Conservation (phyloP, 345 rosid species). For the Viola odorata region DNA sequence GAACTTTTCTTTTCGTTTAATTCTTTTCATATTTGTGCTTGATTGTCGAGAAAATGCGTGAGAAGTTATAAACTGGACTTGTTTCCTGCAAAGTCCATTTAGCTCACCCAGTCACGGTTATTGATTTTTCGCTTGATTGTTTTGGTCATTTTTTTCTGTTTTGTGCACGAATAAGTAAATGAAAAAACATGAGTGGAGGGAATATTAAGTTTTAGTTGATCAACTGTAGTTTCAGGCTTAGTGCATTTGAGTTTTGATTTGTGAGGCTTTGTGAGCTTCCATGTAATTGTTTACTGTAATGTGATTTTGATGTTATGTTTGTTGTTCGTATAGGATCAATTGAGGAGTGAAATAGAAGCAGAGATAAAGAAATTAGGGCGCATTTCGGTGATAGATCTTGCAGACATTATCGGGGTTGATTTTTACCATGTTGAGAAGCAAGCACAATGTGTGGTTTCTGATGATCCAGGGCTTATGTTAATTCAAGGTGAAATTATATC, state of each 20-base stretch:
- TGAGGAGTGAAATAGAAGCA: slow-evolving; percentile 59
- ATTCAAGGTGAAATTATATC: slow-evolving; percentile 91
- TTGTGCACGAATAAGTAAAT: not conserved
- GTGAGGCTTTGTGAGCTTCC: not conserved
- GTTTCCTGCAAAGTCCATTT: too few species aligned
- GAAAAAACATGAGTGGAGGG: not conserved
- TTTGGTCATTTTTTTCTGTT: not conserved
- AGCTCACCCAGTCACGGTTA: too few species aligned
- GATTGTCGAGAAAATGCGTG: too few species aligned
- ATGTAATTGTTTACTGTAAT: not conserved
- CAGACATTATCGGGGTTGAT: slow-evolving; percentile 80
- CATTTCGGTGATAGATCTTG: slow-evolving; percentile 78
- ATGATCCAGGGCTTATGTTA: slow-evolving; percentile 49
- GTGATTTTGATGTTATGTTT: slow-evolving; percentile 12
- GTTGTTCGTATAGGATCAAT: slow-evolving; percentile 51
- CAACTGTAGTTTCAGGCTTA: not conserved
- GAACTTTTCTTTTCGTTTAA: not conserved
- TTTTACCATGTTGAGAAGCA: slow-evolving; percentile 92
- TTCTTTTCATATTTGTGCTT: too few species aligned
- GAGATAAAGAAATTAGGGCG: slow-evolving; percentile 73
- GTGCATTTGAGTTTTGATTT: not conserved
- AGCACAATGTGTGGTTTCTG: slow-evolving; percentile 53
- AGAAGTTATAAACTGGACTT: too few species aligned
- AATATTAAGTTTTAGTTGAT: not conserved
- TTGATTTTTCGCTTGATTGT: not conserved